Conservation (phyloP, 2,329 filamentous ascomycete genomes). For the Aspergillus pseudoglaucus region DNA sequence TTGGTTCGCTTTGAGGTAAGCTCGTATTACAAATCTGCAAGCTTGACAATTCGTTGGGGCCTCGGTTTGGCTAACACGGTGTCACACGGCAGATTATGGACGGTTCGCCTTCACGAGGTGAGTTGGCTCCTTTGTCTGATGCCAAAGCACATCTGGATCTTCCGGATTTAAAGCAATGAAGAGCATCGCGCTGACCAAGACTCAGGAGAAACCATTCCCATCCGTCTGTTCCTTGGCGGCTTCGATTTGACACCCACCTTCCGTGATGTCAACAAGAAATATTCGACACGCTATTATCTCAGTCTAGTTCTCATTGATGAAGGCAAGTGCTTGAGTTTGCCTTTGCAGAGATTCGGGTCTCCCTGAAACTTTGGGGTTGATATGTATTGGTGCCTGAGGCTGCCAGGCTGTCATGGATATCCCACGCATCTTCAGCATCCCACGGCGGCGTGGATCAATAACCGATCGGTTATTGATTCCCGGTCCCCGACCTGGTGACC, state of each 20-base stretch:
- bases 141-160: not conserved
- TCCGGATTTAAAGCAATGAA: not conserved
- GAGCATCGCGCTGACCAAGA: slow-evolving; percentile 13
- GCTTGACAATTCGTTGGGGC: not conserved
- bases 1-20: slow-evolving; percentile 87
- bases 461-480: slow-evolving; percentile 31
- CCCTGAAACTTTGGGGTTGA: not conserved
- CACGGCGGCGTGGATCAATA: slow-evolving; percentile 18
- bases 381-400: slow-evolving; percentile 11
- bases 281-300: slow-evolving; percentile 95
- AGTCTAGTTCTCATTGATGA: slow-evolving; percentile 94
- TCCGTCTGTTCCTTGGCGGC: slow-evolving; percentile 90
- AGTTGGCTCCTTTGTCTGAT: slow-evolving; percentile 22
- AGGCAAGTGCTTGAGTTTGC: slow-evolving; percentile 47
- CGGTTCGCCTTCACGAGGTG: slow-evolving; percentile 90
- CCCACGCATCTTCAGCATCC: slow-evolving; percentile 11
- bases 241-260: slow-evolving; percentile 98
- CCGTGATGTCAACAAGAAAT: slow-evolving; percentile 99
- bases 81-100: slow-evolving; percentile 74
- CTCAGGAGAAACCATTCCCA: slow-evolving; percentile 81
- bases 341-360: not conserved
- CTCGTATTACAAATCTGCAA: slow-evolving; percentile 1
- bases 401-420: slow-evolving; percentile 1
- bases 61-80: slow-evolving; percentile 2
- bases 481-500: slow-evolving; percentile 10